Conservation (phyloP, 192 early-diverging fungal species). For the Radiomyces spectabilis region DNA sequence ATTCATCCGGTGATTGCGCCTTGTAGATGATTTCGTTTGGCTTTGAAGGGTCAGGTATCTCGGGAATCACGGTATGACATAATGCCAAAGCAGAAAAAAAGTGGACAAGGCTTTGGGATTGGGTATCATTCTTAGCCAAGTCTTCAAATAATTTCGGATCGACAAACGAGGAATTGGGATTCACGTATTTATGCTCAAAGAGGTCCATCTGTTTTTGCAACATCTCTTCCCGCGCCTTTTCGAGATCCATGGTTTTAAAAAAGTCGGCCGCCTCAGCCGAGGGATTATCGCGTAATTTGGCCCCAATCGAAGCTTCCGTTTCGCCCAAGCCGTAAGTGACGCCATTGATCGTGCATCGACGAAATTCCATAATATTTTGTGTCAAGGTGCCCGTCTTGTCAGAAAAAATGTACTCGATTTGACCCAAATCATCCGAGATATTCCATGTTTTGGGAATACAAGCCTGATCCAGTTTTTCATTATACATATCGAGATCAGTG, state of each 20-base stretch:
- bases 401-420: conserved; percentile 78
- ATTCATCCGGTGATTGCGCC: conserved; percentile 92
- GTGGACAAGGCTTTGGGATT: conserved; percentile 19
- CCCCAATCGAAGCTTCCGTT: conserved; percentile 41
- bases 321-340: conserved; percentile 49
- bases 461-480: conserved; percentile 42
- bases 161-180: conserved; percentile 62
- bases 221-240: conserved; percentile 43
- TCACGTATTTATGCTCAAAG: conserved; percentile 54
- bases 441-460: conserved; percentile 66
- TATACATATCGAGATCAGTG: conserved; percentile 59
- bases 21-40: conserved; percentile 68
- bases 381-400: conserved; percentile 83
- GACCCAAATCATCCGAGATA: conserved; percentile 63
- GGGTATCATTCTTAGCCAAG: conserved; percentile 1
- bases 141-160: conserved; percentile 35
- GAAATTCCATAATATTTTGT: conserved; percentile 75
- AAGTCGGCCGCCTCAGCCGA: neutral
- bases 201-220: conserved; percentile 42
- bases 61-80: conserved; percentile 62
- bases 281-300: conserved; percentile 14
- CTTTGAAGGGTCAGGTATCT: conserved; percentile 36
- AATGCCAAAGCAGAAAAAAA: conserved; percentile 55
- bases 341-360: conserved; percentile 58
- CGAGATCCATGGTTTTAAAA: conserved; percentile 16